Evolutionary conservation across 2,329 filamentous ascomycete genomes (phyloP).

Genomic region (Paracorniculantispora psalliotae): DNA sequence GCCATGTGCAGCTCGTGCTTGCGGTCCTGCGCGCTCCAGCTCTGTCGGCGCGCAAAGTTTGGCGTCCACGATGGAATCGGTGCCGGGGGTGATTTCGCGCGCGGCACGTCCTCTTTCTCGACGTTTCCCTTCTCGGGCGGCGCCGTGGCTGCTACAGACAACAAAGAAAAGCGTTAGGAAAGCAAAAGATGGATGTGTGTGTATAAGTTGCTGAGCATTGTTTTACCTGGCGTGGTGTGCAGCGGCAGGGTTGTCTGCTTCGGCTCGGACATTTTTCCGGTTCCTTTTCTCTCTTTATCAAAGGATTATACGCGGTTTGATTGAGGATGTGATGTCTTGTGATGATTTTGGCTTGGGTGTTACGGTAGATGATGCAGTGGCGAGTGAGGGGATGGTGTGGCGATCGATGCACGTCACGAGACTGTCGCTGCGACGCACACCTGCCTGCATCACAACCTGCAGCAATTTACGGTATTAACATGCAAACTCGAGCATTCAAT

Average conservation of each 20-base stretch:
- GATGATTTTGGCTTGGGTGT: not conserved
- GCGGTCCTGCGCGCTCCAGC: constrained; percentile 50
- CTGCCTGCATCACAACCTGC: not conserved
- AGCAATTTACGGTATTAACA: not conserved
- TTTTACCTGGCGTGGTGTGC: not conserved
- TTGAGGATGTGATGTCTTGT: too few species aligned
- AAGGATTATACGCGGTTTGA: too few species aligned
- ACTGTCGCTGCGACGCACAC: not conserved
- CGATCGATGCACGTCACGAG: not conserved
- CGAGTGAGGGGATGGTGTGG: not conserved
- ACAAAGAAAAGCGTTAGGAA: too few species aligned
- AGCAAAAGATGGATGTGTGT: too few species aligned
- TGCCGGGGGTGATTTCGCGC: not conserved
- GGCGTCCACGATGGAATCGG: constrained; percentile 39
- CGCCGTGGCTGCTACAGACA: too few species aligned
- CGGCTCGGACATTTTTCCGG: not conserved
- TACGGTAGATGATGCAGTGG: not conserved
- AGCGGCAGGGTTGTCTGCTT: not conserved
- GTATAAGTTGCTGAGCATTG: not conserved
- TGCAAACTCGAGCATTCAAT: too few species aligned
- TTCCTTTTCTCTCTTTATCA: not conserved
- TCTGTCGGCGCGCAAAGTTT: constrained; percentile 40
- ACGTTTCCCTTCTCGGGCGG: too few species aligned
- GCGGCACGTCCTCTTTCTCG: too few species aligned
- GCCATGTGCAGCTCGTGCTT: constrained; percentile 48